phyloP scores from a whole-genome alignment of 345 rosid genomes.

The Brassica cretica region DNA sequence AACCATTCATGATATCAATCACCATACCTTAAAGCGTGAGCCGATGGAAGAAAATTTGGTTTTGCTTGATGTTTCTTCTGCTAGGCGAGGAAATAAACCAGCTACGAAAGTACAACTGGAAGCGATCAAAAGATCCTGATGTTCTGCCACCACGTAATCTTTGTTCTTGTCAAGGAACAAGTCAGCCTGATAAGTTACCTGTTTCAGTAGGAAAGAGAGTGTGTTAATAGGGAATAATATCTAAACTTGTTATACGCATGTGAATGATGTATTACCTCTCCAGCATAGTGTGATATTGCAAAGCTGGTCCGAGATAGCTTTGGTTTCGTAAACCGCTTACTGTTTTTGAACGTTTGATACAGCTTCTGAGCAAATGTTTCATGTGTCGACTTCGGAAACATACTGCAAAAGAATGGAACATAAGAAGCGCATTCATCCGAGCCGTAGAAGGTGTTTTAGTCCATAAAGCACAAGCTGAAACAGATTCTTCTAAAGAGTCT shows the following conservation, averaged over 20 bases:
- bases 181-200: conserved; percentile 95
- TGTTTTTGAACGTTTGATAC: conserved; percentile 93
- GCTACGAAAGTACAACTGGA: conserved; percentile 78
- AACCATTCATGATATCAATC: conserved; percentile 9
- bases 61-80: conserved; percentile 89
- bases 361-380: conserved; percentile 99
- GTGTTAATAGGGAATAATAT: conserved; percentile 24
- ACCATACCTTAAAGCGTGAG: conserved; percentile 87
- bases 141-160: conserved; percentile 99
- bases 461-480: background rate
- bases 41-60: conserved; percentile 99
- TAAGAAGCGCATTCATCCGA: too few species aligned
- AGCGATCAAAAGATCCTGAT: conserved; percentile 87
- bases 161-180: conserved; percentile 96
- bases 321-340: conserved; percentile 95
- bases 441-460: too few species aligned
- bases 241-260: conserved; percentile 13
- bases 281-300: conserved; percentile 95
- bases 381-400: conserved; percentile 98
- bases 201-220: conserved; percentile 32
- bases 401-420: conserved; percentile 54
- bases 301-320: conserved; percentile 97
- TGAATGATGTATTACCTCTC: conserved; percentile 69
- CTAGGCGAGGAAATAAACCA: conserved; percentile 78
- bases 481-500: conserved; percentile 20